Conservation (phyloP, 306 rosid species). For the Vigna angularis region DNA sequence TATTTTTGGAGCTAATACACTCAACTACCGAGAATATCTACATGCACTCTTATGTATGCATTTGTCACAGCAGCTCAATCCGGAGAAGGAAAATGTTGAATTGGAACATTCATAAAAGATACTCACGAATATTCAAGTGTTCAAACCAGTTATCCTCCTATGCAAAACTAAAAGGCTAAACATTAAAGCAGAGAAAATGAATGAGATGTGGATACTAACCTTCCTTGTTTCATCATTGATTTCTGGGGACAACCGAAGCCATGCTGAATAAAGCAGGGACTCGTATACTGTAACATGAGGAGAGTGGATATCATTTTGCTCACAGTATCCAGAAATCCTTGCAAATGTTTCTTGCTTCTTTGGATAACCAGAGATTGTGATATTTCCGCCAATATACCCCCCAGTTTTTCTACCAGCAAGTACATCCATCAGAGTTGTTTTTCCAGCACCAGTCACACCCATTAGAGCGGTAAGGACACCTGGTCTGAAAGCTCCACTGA, state of each 20-base stretch:
- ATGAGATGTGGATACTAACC: conserved; percentile 49
- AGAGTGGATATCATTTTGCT: conserved; percentile 88
- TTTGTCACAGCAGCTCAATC: no score
- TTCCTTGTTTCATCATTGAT: conserved; percentile 56
- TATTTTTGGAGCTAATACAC: no score
- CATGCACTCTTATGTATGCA: no score
- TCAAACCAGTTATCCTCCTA: background rate
- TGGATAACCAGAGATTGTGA: conserved; percentile 82
- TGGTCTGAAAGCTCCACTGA: conserved; percentile 88
- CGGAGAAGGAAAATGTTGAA: no score
- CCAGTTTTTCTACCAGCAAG: conserved; percentile 92
- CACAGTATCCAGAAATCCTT: conserved; percentile 91
- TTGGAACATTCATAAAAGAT: background rate
- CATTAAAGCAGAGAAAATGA: conserved; percentile 26
- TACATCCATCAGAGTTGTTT: conserved; percentile 96
- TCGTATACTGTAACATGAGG: conserved; percentile 70
- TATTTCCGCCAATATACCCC: conserved; percentile 76
- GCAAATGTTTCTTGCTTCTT: conserved; percentile 93
- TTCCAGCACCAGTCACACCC: conserved; percentile 99
- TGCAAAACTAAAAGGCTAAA: background rate
- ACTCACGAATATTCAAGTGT: background rate
- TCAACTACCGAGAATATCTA: no score
- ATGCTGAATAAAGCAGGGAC: conserved; percentile 70
- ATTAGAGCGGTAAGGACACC: conserved; percentile 94
- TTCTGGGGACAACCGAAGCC: conserved; percentile 66